Base-by-base conservation (phyloP, 192 early-diverging fungal species). In the Coemansia sp. region DNA sequence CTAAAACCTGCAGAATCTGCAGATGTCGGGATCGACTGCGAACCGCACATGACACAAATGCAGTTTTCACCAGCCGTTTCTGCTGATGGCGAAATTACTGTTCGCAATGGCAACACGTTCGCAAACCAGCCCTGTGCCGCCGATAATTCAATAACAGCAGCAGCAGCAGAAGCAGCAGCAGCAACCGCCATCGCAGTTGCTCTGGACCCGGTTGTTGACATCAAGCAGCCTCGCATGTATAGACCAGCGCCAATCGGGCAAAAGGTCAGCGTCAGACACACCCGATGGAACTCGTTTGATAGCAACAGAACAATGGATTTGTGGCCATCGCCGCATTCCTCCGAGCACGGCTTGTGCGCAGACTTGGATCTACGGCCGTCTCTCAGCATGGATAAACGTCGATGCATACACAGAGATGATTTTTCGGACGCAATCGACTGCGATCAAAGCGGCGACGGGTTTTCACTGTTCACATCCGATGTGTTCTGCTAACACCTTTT, bases 161-260 rank as follows among this genome's bases (percentile, higher is more conserved):
- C n/a, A n/a, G n/a, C n/a, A n/a, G n/a, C n/a, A n/a, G n/a, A n/a
- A n/a, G n/a, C n/a, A n/a, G n/a, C n/a, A n/a, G n/a, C 38, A 39
- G 38, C 38, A 39, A 10, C 38, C 38, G 5, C 10, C 38, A 7
- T 39, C 38, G 38, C 38, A 7, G 38, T 7, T 39, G 38, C 38
- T 39, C 38, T 10, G 10, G 71, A 74, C 23, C 72, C 72, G 21
- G 49, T 68, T 1, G 66, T 74, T 20, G 72, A 74, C 44, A 52
- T 49, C 18, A 60, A 41, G 2, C 43, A 46, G 66, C 62, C 55
- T 6, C 72, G 67, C 39, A 55, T 23, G 38, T 75, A 75, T 46
- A 58, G 48, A 26, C 72, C 67, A 16, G 33, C 67, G 57, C 72
- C 67, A 10, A 75, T 75, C 48, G 72, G 72, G 11, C 67, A 61